A percentile compares a stretch with the other conserved stretches of the same genome.
These are phyloP conservation scores for Hyphopichia fennica DNA, from an alignment of 1,139 yeast genomes.

Conservation along the genomic window DNA sequence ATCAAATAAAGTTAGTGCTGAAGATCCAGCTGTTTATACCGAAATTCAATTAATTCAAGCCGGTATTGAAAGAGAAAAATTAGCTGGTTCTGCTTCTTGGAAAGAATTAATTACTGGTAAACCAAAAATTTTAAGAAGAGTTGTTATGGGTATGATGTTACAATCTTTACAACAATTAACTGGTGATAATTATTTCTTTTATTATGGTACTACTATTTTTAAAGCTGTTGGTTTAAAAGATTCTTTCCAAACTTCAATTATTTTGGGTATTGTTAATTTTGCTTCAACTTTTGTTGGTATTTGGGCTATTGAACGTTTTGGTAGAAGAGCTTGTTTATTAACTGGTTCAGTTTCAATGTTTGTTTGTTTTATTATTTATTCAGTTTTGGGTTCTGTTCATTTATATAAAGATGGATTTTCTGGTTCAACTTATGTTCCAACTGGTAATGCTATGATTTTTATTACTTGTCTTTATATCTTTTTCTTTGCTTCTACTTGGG, in stretches of 20 bases:
- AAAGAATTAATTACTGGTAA: conserved; percentile 61
- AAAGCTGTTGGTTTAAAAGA: conserved; percentile 72
- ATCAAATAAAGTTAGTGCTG: conserved; percentile 61
- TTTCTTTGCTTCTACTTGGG: conserved; percentile 87
- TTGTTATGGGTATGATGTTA: conserved; percentile 61
- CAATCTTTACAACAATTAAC: conserved; percentile 76
- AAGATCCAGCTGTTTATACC: conserved; percentile 55
- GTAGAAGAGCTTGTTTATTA: conserved; percentile 67
- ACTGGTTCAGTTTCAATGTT: conserved; percentile 49
- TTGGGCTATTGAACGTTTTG: conserved; percentile 65
- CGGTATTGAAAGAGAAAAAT: conserved; percentile 61
- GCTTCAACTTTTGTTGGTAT: conserved; percentile 70
- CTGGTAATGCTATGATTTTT: conserved; percentile 76
- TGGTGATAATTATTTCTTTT: conserved; percentile 81
- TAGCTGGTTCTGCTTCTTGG: conserved; percentile 73
- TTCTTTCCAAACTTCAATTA: conserved; percentile 74
- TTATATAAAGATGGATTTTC: conserved; percentile 56
- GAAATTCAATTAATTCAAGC: conserved; percentile 64
- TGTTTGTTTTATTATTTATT: conserved; percentile 59
- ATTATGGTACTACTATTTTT: conserved; percentile 78
- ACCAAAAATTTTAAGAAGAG: conserved; percentile 66
- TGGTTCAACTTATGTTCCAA: conserved; percentile 37
- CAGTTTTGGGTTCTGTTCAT: conserved; percentile 58
- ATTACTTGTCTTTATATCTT: conserved; percentile 77
- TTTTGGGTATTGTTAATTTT: conserved; percentile 78